Conservation (phyloP, 225 moss, liverwort and hornwort genomes). For the Physcomitrellopsis africana region DNA sequence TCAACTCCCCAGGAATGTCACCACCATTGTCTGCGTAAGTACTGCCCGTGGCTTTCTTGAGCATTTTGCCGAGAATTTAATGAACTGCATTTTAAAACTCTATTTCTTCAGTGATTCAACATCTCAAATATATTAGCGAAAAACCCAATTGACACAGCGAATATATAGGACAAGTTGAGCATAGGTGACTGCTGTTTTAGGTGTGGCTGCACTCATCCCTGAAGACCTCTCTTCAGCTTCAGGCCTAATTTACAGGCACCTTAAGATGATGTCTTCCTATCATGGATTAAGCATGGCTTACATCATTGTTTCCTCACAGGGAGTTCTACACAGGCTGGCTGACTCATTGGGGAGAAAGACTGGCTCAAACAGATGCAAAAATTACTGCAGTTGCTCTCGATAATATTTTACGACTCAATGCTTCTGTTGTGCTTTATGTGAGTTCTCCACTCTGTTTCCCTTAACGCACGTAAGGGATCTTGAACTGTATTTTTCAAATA, state of each 20-base stretch:
- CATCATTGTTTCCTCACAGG: conserved; percentile 42
- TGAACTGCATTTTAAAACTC: not conserved
- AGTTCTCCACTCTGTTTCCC: conserved; percentile 32
- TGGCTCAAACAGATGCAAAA: conserved; percentile 62
- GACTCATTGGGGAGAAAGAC: conserved; percentile 82
- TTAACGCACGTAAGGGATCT: conserved; percentile 1
- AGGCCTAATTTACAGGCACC: too few species aligned
- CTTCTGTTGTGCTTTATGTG: conserved; percentile 86
- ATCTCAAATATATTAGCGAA: not conserved
- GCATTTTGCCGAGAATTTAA: conserved; percentile 5
- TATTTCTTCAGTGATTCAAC: not conserved
- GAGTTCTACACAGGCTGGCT: conserved; percentile 94
- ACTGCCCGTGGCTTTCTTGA: not conserved
- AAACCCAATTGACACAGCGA: conserved; percentile 1
- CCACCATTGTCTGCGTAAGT: conserved; percentile 70
- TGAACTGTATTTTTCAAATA: not conserved
- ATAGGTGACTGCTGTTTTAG: not conserved
- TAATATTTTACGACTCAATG: conserved; percentile 62
- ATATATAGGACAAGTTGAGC: not conserved
- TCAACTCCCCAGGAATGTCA: conserved; percentile 68
- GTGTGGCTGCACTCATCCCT: not conserved
- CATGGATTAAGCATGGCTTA: conserved; percentile 8
- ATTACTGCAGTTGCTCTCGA: conserved; percentile 67
- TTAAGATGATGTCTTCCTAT: not conserved
- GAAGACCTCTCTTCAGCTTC: conserved; percentile 5